Conservation (phyloP, 257 asterid genomes). For the Jacaranda mimosifolia region DNA sequence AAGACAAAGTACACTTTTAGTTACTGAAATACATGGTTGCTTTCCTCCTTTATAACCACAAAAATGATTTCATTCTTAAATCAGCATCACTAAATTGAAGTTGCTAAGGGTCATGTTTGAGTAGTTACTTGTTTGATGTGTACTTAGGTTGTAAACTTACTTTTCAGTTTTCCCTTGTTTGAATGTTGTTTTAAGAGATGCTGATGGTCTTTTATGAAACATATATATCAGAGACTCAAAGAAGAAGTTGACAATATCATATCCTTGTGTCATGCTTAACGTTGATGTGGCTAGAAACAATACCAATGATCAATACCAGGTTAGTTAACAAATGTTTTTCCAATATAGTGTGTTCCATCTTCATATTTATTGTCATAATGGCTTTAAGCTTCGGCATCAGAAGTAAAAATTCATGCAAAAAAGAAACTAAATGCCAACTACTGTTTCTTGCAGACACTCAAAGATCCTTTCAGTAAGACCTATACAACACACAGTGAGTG, state of each 20-base stretch:
- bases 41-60: constrained; percentile 17
- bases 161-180: constrained; percentile 22
- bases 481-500: constrained; percentile 93
- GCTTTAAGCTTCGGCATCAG: constrained; percentile 33
- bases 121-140: constrained; percentile 22
- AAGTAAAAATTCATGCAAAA: constrained; percentile 23
- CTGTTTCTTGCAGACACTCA: constrained; percentile 74
- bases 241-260: constrained; percentile 91
- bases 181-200: constrained; percentile 30
- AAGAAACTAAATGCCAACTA: constrained; percentile 34
- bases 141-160: constrained; percentile 34
- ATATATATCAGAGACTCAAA: constrained; percentile 68
- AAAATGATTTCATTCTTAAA: constrained; percentile 30
- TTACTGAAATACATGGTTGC: constrained; percentile 29
- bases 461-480: constrained; percentile 74
- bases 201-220: constrained; percentile 45
- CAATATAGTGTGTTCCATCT: constrained; percentile 11
- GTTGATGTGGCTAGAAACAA: constrained; percentile 98
- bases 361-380: constrained; percentile 22
- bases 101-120: constrained; percentile 26
- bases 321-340: constrained; percentile 39
- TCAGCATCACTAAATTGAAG: constrained; percentile 29
- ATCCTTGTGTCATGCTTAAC: constrained; percentile 99
- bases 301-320: constrained; percentile 99
- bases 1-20: constrained; percentile 68